phyloP scores from a whole-genome alignment of 129 eudicot species.

The Erigeron canadensis region DNA sequence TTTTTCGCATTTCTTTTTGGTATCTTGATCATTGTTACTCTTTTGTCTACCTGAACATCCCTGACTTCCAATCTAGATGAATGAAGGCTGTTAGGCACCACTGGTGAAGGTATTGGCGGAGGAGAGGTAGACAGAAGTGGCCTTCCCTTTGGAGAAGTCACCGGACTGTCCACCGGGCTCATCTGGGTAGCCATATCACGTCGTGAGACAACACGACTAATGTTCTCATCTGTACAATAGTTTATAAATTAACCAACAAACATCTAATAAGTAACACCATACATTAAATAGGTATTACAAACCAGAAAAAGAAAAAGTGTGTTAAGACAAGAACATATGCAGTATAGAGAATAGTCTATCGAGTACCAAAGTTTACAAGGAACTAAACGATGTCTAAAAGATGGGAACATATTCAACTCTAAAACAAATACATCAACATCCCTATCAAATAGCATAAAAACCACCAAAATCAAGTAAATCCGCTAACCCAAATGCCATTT shows the following conservation, averaged over 20 bases:
- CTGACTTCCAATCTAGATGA: slow-evolving; percentile 58
- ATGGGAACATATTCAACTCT: neutral
- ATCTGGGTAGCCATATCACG: slow-evolving; percentile 96
- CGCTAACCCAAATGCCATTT: neutral
- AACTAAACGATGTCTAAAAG: neutral
- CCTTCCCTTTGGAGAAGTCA: slow-evolving; percentile 51
- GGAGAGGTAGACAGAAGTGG: slow-evolving; percentile 43
- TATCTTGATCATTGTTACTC: slow-evolving; percentile 40
- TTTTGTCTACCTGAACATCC: slow-evolving; percentile 90
- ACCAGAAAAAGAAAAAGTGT: too few species aligned
- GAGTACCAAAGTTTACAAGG: neutral
- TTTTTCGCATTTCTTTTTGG: slow-evolving; percentile 39
- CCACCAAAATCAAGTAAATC: neutral
- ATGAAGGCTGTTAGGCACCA: slow-evolving; percentile 18
- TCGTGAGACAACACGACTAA: slow-evolving; percentile 44
- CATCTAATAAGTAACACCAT: slow-evolving; percentile 6
- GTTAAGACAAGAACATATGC: too few species aligned
- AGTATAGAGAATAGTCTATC: too few species aligned
- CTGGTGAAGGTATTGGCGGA: slow-evolving; percentile 26
- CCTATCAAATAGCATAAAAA: neutral
- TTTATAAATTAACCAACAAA: slow-evolving; percentile 17
- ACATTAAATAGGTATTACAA: neutral
- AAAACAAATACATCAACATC: neutral
- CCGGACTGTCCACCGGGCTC: slow-evolving; percentile 65
- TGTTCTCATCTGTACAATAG: slow-evolving; percentile 54